Base-by-base conservation (phyloP, 345 rosid genomes). In the Trapa bicornis region DNA sequence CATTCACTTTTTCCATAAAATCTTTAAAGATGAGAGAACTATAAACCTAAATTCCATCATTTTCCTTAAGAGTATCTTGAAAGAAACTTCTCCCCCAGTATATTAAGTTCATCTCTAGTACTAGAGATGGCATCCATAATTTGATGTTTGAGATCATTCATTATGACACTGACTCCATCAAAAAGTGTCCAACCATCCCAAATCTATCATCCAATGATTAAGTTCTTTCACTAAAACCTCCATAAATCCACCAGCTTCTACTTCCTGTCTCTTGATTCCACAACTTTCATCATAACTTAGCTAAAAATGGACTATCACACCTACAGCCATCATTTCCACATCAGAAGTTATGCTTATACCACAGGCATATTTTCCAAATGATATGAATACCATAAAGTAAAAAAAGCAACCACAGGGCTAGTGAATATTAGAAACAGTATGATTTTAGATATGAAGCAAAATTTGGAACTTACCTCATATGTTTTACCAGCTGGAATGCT, bases 401-500 rank as follows among this genome's bases (percentile, higher is more conserved):
- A 13, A n/a, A 57, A 29, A 2, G 0, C 7, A 57, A 22, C 3
- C 8, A 5, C 8, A 50, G 4, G 15, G 33, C 10, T 54, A 22
- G 22, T 17, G 35, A 54, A 22, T 6, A 54, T 22, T n/a, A 22
- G 33, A 58, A 35, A 58, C 15, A 35, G 38, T 15, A 32, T 1
- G 3, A 32, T 29, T 58, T 38, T 33, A 11, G 35, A 54, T n/a
- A 54, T n/a, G 63, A 58, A 33, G 38, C 67, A 41, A 43, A 64
- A 64, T 36, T 61, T 9, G 41, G 62, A 65, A 50, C 73, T 61
- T 65, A 93, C 98, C 96, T 93, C 97, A 67, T 85, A 81, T 68
- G 67, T 83, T 78, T 85, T 87, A 74, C 97, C 96, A 41, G 98
- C 89, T 65, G 83, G 81, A 70, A 93, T 76, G 66, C 69, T 88